Evolutionary conservation across 2,329 filamentous ascomycete genomes (phyloP), one percentile per base, ranked within the genome.

Genomic region (Tolypocladium cylindrosporum): DNA sequence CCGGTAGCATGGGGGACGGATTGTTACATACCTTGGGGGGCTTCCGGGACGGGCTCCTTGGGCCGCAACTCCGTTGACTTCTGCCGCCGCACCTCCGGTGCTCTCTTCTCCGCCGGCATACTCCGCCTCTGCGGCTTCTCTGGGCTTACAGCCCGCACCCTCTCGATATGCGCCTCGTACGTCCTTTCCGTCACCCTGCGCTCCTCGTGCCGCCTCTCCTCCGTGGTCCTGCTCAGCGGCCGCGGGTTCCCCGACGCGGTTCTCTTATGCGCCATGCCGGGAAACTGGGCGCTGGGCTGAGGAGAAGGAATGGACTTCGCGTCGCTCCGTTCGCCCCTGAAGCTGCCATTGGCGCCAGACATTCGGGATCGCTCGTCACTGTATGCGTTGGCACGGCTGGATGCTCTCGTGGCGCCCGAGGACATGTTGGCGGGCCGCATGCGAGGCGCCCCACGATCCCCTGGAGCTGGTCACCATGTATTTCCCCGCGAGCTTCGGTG

Each of bases 131-230:
- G 78, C 5, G 83, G 78, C 61, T 77, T 76, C 53, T 80, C 80
- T 1, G 86, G 80, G 64, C 86, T 89, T 66, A 77, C 80, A 9
- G 79, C 78, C 58, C 84, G 79, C 58, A 86, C 68, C 57, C 83
- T 84, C 66, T 91, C 87, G 58, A 82, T 76, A 27, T 83, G 85
- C 52, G 84, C 83, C 60, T 86, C 78, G 57, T 70, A 83, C 67
- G 65, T 78, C 68, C 67, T 77, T 70, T 87, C 84, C 9, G 79
- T 84, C 39, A 73, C 65, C 66, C 81, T 76, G 61, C 82, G 73
- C 68, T 83, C 79, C 61, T 83, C 80, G 58, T 74, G 71, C n/a
- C 70, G 68, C 21, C 73, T 64, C 59, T 75, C 73, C 21, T 72
- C 76, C 39, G 75, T 69, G 48, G 69, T 71, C 62, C 77, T 76